Conservation (phyloP, 2,329 filamentous ascomycete species). For the Ceratocystis huliohia region DNA sequence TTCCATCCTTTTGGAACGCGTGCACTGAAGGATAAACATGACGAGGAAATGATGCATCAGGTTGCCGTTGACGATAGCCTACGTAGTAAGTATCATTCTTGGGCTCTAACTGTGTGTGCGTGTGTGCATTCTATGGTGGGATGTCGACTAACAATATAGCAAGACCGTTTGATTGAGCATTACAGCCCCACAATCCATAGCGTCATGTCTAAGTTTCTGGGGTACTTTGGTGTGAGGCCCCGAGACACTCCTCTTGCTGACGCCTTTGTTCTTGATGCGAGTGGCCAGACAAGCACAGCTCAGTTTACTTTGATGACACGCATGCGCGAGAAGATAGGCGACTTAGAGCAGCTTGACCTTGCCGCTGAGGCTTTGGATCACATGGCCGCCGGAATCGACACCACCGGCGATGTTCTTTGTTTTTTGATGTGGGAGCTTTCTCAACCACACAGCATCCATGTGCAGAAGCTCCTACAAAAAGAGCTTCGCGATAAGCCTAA, state of each 20-base stretch:
- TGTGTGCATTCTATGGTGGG: neutral
- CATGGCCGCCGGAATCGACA: conserved; percentile 60
- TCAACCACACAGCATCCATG: conserved; percentile 38
- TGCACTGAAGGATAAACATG: conserved; percentile 41
- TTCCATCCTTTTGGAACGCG: conserved; percentile 53
- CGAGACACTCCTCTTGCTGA: conserved; percentile 47
- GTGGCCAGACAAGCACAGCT: conserved; percentile 34
- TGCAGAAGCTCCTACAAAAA: conserved; percentile 40
- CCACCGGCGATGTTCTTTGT: conserved; percentile 55
- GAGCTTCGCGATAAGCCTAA: conserved; percentile 38
- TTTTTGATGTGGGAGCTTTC: conserved; percentile 63
- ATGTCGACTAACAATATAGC: neutral
- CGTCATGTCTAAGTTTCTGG: conserved; percentile 34
- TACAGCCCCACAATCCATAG: conserved; percentile 43
- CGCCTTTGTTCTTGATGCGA: conserved; percentile 43
- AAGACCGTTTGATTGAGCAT: conserved; percentile 49
- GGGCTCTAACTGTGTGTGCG: neutral
- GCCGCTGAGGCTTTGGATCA: conserved; percentile 60
- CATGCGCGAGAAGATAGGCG: conserved; percentile 38
- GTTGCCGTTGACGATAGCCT: conserved; percentile 55
- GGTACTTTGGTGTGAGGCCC: conserved; percentile 38
- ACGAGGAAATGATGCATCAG: conserved; percentile 55
- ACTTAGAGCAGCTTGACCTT: conserved; percentile 40
- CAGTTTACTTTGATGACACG: conserved; percentile 47
- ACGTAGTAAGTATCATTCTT: conserved; percentile 39